Evolutionary conservation across 495 filamentous ascomycete genomes (phyloP).

Genomic region (Penicillium desertorum): DNA sequence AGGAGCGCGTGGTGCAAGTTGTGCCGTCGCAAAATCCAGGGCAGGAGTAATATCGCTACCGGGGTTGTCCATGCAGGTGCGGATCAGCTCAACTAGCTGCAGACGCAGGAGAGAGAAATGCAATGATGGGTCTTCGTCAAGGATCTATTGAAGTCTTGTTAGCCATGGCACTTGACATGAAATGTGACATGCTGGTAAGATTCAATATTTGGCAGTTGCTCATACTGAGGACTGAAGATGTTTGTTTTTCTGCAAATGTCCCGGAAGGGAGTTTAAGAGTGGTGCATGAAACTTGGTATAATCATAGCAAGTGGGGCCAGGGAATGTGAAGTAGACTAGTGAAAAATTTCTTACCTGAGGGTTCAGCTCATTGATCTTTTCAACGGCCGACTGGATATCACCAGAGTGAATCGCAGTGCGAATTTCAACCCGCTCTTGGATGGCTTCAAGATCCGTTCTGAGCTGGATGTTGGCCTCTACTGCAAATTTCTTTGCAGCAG

Average conservation of each 20-base stretch:
- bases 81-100: conserved; percentile 92
- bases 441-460: conserved; percentile 65
- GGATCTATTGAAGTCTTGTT: conserved; percentile 60
- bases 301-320: conserved; percentile 68
- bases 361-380: conserved; percentile 83
- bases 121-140: conserved; percentile 79
- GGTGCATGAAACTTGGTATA: conserved; percentile 98
- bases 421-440: conserved; percentile 75
- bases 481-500: conserved; percentile 89
- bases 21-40: conserved; percentile 79
- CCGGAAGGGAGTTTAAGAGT: conserved; percentile 82
- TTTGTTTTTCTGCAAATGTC: conserved; percentile 87
- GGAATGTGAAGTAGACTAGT: conserved; percentile 13
- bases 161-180: conserved; percentile 23
- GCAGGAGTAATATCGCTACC: conserved; percentile 77
- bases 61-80: conserved; percentile 60
- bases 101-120: conserved; percentile 90
- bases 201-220: conserved; percentile 46
- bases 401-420: conserved; percentile 77
- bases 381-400: conserved; percentile 80
- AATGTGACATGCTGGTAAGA: conserved; percentile 12
- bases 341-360: conserved; percentile 68
- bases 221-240: conserved; percentile 96
- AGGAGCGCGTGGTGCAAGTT: conserved; percentile 83
- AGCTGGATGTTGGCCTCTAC: conserved; percentile 85